Conservation (phyloP, 1,284 basidiomycete species). For the Puccinia brachypodii region DNA sequence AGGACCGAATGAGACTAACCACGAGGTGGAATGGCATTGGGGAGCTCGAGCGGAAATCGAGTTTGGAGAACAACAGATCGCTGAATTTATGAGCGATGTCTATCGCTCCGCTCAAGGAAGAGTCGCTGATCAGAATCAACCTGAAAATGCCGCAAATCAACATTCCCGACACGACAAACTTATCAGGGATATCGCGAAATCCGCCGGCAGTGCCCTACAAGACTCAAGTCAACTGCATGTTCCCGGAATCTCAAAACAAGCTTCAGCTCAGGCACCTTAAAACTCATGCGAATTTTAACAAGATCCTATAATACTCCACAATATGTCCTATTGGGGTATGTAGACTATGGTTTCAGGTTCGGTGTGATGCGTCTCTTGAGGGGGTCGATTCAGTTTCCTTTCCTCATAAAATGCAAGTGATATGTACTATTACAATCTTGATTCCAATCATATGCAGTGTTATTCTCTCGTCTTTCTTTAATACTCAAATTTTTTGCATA, state of each 20-base stretch:
- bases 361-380: background rate
- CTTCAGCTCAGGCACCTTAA: background rate
- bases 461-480: background rate
- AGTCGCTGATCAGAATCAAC: background rate
- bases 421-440: background rate
- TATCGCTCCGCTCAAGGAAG: constrained; percentile 17
- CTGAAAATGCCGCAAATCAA: background rate
- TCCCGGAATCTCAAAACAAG: background rate
- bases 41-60: constrained; percentile 47
- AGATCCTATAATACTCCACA: background rate
- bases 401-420: background rate
- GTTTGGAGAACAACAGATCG: constrained; percentile 44
- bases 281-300: background rate
- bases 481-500: background rate
- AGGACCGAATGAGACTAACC: background rate
- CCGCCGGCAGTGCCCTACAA: constrained; percentile 37
- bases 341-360: too few relatives aligned
- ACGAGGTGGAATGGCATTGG: constrained; percentile 44
- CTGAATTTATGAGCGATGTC: constrained; percentile 47
- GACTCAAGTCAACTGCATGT: constrained; percentile 26
- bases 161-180: constrained; percentile 6
- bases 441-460: background rate
- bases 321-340: background rate
- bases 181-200: constrained; percentile 33
- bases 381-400: background rate